Percentiles rank a stretch among this genome's conserved stretches.
phyloP scores from a whole-genome alignment of 1,284 basidiomycete species.

The Irpex sp. region DNA sequence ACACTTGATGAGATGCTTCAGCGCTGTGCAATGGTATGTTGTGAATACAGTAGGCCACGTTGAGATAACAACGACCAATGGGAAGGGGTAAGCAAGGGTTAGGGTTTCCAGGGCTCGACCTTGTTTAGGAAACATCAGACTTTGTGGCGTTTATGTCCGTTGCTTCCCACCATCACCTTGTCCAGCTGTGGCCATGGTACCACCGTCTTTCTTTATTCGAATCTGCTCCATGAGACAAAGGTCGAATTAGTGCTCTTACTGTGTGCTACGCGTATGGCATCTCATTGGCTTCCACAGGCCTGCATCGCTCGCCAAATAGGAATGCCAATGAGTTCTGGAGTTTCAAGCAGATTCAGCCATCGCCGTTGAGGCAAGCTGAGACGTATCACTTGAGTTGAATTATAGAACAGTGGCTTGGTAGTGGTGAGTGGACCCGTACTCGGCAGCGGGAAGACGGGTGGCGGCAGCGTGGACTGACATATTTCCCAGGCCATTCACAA shows the following conservation, averaged over 20 bases:
- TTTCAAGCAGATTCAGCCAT: background rate
- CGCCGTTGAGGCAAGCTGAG: background rate
- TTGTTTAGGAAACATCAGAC: background rate
- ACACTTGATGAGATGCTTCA: too few relatives aligned
- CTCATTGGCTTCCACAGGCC: too few relatives aligned
- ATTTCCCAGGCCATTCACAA: background rate
- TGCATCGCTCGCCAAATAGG: too few relatives aligned
- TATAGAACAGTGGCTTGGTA: background rate
- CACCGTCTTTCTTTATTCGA: background rate
- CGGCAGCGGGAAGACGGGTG: background rate
- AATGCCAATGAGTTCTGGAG: too few relatives aligned
- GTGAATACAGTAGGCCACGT: too few relatives aligned
- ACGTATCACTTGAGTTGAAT: background rate
- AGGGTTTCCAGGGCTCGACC: background rate
- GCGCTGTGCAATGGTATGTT: too few relatives aligned
- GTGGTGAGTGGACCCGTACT: background rate
- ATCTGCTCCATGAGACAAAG: background rate
- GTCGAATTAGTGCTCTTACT: too few relatives aligned
- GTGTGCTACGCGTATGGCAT: too few relatives aligned
- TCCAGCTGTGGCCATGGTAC: background rate
- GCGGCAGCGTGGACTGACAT: background rate
- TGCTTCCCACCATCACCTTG: background rate
- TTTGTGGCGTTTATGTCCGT: background rate
- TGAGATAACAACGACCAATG: too few relatives aligned
- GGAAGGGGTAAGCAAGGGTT: background rate